Evolutionary conservation across 2,329 filamentous ascomycete species (phyloP).

Genomic region (Neofusicoccum kwambonambiense): DNA sequence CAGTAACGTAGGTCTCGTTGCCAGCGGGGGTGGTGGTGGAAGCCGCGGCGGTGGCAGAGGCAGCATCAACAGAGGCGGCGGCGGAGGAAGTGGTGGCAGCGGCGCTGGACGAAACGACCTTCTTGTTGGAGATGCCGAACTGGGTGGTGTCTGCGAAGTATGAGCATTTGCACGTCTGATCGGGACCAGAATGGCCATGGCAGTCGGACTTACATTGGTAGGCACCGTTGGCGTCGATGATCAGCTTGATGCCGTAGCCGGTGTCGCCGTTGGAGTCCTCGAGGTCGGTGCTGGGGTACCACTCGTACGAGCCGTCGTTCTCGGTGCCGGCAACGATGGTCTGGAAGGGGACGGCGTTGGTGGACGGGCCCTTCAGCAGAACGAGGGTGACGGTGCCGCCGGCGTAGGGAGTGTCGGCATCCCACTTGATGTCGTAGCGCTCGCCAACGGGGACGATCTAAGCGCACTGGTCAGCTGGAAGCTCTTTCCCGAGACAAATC

Average conservation of each 20-base stretch:
- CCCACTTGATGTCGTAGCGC: slow-evolving; percentile 60
- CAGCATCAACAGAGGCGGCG: slow-evolving; percentile 22
- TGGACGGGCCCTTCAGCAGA: slow-evolving; percentile 59
- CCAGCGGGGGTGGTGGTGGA: slow-evolving; percentile 24
- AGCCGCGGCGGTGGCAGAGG: slow-evolving; percentile 20
- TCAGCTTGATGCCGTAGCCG: slow-evolving; percentile 62
- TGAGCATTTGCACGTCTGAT: background rate
- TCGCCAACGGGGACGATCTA: slow-evolving; percentile 55
- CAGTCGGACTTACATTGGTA: slow-evolving; percentile 51
- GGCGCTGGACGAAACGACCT: background rate
- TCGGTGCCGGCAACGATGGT: slow-evolving; percentile 50
- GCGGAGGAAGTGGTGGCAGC: slow-evolving; percentile 24
- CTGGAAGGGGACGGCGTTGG: slow-evolving; percentile 52
- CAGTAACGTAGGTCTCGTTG: slow-evolving; percentile 30
- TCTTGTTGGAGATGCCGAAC: slow-evolving; percentile 57
- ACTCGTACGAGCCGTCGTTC: slow-evolving; percentile 57
- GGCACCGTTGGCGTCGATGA: slow-evolving; percentile 58
- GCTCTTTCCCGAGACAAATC: background rate
- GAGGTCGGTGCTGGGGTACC: slow-evolving; percentile 53
- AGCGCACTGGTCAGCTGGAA: slow-evolving; percentile 8
- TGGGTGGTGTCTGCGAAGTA: slow-evolving; percentile 49
- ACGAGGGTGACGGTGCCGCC: slow-evolving; percentile 55
- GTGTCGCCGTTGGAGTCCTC: slow-evolving; percentile 42
- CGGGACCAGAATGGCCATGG: no score
- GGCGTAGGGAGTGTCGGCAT: slow-evolving; percentile 40